Evolutionary conservation across 1,284 basidiomycete species (phyloP), one percentile per base, ranked within the genome.

Genomic region (Xanthoconium separans): DNA sequence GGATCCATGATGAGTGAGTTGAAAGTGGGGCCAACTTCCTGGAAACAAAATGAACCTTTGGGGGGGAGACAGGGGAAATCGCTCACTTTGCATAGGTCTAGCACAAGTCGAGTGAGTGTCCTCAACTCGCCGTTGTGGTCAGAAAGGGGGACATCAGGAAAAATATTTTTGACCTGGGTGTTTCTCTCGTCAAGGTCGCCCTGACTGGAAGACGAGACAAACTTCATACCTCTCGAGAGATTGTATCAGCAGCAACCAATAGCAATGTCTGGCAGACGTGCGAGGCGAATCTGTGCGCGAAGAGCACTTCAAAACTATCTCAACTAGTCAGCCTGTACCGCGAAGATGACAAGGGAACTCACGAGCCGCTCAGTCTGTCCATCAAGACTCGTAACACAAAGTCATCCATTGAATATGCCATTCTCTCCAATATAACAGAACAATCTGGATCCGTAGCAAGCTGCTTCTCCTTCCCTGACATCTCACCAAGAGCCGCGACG

Each of bases 181-280:
- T 29, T 15, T 30, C 15, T 30, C 43, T 50, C n/a, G 31, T 49
- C 24, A 46, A 20, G 12, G 39, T 53, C n/a, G 13, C 37, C 53
- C 29, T 48, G 44, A 22, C 47, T n/a, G 18, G 42, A 36, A 31
- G 36, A 56, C 15, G 18, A 43, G 20, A 33, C 7, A 27, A 39
- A 33, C 39, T 43, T 33, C 44, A 49, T 56, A 92, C 93, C 81
- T 98, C 95, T 63, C 94, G 80, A 45, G 85, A 80, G 24, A 95
- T 73, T 0, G 93, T 93, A 44, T 87, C 81, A n/a, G 73, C 74
- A 1, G 86, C 85, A 7, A 93, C 80, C 5, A 80, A 80, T 60
- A 96, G 79, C 58, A 95, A 75, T 0, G 93, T 96, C 70, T 97
- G 94, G 60, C 89, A 87, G 10, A 96, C 94, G 80, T 97, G 95